Evolutionary conservation across 164 flowering plant genomes (phyloP), one percentile per base, ranked within the genome.

Genomic region (Litsea cubeba): DNA sequence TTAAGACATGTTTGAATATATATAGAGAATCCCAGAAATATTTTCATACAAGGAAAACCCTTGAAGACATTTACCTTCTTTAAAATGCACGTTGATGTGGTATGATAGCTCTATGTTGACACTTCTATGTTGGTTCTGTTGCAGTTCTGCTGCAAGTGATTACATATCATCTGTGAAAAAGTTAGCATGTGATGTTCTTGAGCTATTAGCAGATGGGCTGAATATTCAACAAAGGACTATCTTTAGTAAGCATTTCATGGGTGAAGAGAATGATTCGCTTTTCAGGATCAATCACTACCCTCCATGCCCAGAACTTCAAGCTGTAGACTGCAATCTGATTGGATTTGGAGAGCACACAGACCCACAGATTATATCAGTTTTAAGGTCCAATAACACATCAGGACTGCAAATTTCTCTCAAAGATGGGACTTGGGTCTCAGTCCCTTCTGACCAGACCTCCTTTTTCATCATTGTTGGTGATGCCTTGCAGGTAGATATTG

Each of bases 271-370:
- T 68, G 99, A 95, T 79, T 88, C 91, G 1, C 77, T 82, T 40
- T 91, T 95, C 76, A 83, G 99, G 83, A 80, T 95, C 28, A 95
- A 95, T 77, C 89, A 93, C 70, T 95, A 93, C 65, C 99, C 99
- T 12, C 87, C 95, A 62, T 90, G 90, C 71, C 92, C 88, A 11
- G 90, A 85, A 73, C 77, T 82, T 20, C 80, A 83, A 57, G 83
- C 84, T 64, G 30, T 76, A 74, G 84, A 84, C 49, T 71, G 76
- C 49, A 88, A 80, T 69, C 28, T 90, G 84, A 72, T 90, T 58
- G 98, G 99, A 17, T 93, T 95, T 71, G 98, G 99, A 69, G 99
- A 93, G 75, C 99, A 95, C 80, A 93, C 98, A 20, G 99, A 93
- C 87, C 99, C 99, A 20, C 99, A 95, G 79, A 82, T 93, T 57